A percentile compares a stretch with the other conserved stretches of the same genome.
These are phyloP conservation scores for Candida palmyrensis DNA, from an alignment of 805 yeast genomes.

Conservation along the genomic window DNA sequence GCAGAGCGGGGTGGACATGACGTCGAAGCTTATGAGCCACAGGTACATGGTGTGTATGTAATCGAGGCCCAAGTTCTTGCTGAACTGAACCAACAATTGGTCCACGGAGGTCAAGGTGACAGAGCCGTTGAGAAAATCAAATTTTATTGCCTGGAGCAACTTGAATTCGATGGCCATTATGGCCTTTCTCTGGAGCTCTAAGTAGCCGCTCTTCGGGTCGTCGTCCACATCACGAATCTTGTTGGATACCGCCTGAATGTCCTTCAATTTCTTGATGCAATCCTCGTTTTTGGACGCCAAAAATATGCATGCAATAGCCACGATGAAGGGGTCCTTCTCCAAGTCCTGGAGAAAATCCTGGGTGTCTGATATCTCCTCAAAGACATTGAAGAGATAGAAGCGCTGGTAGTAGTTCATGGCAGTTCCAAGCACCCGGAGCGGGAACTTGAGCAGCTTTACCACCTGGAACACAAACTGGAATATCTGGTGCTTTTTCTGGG, in stretches of 20 bases:
- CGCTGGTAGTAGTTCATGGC: constrained; percentile 72
- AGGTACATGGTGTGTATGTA: constrained; percentile 49
- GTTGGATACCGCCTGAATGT: constrained; percentile 50
- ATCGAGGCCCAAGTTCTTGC: constrained; percentile 43
- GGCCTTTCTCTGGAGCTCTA: constrained; percentile 53
- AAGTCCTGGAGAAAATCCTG: constrained; percentile 14
- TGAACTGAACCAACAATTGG: constrained; percentile 56
- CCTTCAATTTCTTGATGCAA: constrained; percentile 69
- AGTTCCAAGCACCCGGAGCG: constrained; percentile 63
- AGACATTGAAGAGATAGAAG: constrained; percentile 59
- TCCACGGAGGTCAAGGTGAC: constrained; percentile 43
- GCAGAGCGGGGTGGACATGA: constrained; percentile 62
- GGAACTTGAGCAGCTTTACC: constrained; percentile 54
- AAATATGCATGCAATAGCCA: constrained; percentile 66
- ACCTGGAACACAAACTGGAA: constrained; percentile 51
- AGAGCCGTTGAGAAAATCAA: constrained; percentile 70
- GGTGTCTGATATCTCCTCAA: constrained; percentile 30
- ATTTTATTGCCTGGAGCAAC: constrained; percentile 69
- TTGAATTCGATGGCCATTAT: constrained; percentile 63
- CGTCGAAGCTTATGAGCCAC: constrained; percentile 77
- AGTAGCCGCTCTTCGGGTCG: constrained; percentile 13
- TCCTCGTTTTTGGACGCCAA: constrained; percentile 79
- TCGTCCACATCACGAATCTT: constrained; percentile 32
- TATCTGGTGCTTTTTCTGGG: constrained; percentile 48
- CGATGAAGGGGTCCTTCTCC: constrained; percentile 46